Base-by-base conservation (phyloP, 2,329 filamentous ascomycete genomes). In the Dactylellina leptospora region DNA sequence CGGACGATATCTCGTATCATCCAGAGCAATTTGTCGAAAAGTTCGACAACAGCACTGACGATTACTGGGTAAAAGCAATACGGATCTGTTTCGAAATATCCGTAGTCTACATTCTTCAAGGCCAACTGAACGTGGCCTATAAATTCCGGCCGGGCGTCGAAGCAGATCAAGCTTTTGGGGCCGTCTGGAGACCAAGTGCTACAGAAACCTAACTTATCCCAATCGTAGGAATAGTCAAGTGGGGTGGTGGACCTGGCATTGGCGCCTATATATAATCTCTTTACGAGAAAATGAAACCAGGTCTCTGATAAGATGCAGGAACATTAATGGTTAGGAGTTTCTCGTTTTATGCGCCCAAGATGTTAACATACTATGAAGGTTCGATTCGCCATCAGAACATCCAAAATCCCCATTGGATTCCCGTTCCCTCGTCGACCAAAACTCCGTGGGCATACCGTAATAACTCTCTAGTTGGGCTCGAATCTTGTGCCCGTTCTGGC, bases 341-440 rank as follows among this genome's bases (percentile, higher is more conserved):
- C 2, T 3, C 10, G n/a, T 5, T 5, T 45, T 8, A 11, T 45
- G 40, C 11, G 18, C 16, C 3, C 16, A 45, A 18, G n/a, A 18
- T 45, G n/a, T n/a, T 10, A 45, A 47, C 60, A n/a, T 48, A 64
- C 50, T 55, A 20, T 64, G 60, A 3, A 53, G 13, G 4, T 13
- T 16, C 2, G 13, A 5, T 22, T 48, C 50, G 10, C 23, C 16
- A 25, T 42, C 40, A 13, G 40, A 9, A 10, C 48, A 64, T 8
- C 60, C 60, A 20, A 62, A 64, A 28, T 23, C 40, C 2, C 60
- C 50, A 30, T 64, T 64, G 4, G 60, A 55, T 22, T 55, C 28
- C 60, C 40, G 48, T 9, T 55, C 27, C 6, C 13, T 40, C 1
- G 13, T 13, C 11, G 60, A 55, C 60, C 48, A 64, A 27, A 55